Base-by-base conservation (phyloP, 2,329 filamentous ascomycete species). In the Pseudopyricularia javanii region DNA sequence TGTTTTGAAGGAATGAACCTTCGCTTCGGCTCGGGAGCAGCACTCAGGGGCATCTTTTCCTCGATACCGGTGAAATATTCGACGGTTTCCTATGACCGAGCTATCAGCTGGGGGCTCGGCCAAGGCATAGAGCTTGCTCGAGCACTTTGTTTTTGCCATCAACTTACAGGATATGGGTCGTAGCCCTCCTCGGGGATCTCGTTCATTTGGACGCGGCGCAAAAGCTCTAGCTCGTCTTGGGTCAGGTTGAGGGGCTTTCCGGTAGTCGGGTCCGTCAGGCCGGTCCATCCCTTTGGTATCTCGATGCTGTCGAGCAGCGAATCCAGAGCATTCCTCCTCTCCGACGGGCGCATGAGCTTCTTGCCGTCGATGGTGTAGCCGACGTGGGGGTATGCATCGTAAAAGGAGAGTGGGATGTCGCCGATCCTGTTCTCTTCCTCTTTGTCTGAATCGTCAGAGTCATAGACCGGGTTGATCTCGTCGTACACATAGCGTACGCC, bases 301-400 rank as follows among this genome's bases (percentile, higher is more conserved):
- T 98, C 93, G 62, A 98, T 98, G 69, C 88, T 96, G 62, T 98
- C 91, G 9, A 98, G 76, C 45, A 98, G 76, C 12, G 90, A 89
- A 73, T 98, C 93, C 32, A 98, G 73, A 34, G 93, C 93, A 66
- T 95, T 86, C 28, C 33, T 52, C 51, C 91, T 91, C 60, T 90
- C 91, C 4, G 94, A 93, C 7, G 93, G 93, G 51, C 93, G 86
- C 83, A 95, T 88, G 58, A 98, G 95, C 69, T 88, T 94, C 78
- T 94, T 96, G 68, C 93, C 93, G 68, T 98, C 95, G 72, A 98
- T 97, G 62, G 96, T 88, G 70, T 98, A 98, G 55, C 93, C 93
- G 65, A 98, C 96, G 66, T 98, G 93, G 50, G 93, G 93, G 66
- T 96, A 98, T 34, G 88, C 86, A 67, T 98, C 93, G 73, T 98